Evolutionary conservation across 345 rosid species (phyloP).

Genomic region (Citrus medica): DNA sequence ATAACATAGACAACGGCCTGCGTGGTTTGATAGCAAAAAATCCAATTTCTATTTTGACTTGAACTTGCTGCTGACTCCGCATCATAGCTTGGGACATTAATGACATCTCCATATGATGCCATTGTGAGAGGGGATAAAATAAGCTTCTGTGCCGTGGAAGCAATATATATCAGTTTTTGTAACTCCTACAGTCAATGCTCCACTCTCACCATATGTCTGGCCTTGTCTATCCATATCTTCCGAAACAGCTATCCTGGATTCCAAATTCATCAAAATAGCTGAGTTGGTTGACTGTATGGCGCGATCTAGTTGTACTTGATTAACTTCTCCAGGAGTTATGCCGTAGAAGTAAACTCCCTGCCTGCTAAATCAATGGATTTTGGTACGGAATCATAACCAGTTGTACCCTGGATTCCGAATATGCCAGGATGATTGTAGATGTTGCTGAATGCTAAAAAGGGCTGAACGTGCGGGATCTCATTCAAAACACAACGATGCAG

Average conservation of each 20-base stretch:
- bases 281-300: constrained; percentile 75
- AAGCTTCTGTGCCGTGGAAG: constrained; percentile 45
- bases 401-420: constrained; percentile 68
- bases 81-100: constrained; percentile 45
- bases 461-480: constrained; percentile 59
- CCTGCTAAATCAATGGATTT: constrained; percentile 64
- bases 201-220: constrained; percentile 68
- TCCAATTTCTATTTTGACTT: constrained; percentile 21
- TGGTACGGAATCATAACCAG: constrained; percentile 56
- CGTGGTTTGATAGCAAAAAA: neutral
- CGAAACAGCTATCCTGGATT: constrained; percentile 68
- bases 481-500: constrained; percentile 72
- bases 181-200: constrained; percentile 52
- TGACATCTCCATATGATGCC: constrained; percentile 86
- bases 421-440: constrained; percentile 71
- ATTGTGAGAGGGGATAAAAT: constrained; percentile 73
- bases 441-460: constrained; percentile 72
- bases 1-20: constrained; percentile 9
- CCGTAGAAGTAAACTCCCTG: constrained; percentile 59
- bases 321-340: constrained; percentile 63
- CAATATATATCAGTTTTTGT: constrained; percentile 46
- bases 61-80: constrained; percentile 51
- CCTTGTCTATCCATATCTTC: constrained; percentile 79
- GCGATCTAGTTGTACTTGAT: constrained; percentile 59
- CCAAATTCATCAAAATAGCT: constrained; percentile 77